Percentiles rank a stretch among this genome's conserved stretches.
Conservation (phyloP, 371 early-diverging fungal species). For the Haplosporangium sp. region DNA sequence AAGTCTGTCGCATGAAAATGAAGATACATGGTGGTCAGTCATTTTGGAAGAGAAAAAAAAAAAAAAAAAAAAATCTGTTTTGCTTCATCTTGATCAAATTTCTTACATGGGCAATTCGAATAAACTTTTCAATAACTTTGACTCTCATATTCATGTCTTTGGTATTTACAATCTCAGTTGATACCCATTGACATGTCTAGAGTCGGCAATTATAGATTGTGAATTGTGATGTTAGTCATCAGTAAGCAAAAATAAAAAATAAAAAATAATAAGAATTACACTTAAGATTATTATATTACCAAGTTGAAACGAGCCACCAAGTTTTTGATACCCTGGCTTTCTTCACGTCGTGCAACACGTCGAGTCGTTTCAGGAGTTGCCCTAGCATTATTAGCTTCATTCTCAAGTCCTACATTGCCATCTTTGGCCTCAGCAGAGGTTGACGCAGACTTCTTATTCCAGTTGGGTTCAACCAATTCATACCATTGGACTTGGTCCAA, state of each 20-base stretch:
- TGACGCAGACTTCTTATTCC: slow-evolving; percentile 57
- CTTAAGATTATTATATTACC: slow-evolving; percentile 38
- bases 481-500: slow-evolving; percentile 70
- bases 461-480: slow-evolving; percentile 70
- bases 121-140: slow-evolving; percentile 79
- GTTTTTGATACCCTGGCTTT: slow-evolving; percentile 26
- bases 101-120: slow-evolving; percentile 75
- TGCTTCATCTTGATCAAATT: too few species aligned
- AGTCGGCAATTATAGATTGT: not conserved
- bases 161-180: slow-evolving; percentile 74
- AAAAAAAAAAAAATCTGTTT: too few species aligned
- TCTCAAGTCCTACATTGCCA: not conserved
- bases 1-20: slow-evolving; percentile 58
- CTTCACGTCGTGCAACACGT: slow-evolving; percentile 1
- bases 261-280: not conserved
- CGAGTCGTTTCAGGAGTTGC: not conserved
- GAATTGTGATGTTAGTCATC: too few species aligned
- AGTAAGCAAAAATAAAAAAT: too few species aligned
- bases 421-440: not conserved
- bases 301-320: slow-evolving; percentile 75
- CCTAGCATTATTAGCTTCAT: not conserved
- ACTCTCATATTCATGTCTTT: slow-evolving; percentile 65
- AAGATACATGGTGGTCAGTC: not conserved
- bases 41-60: too few species aligned
- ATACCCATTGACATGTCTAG: slow-evolving; percentile 77